Evolutionary conservation across 345 rosid species (phyloP).

Genomic region (Gossypium raimondii): DNA sequence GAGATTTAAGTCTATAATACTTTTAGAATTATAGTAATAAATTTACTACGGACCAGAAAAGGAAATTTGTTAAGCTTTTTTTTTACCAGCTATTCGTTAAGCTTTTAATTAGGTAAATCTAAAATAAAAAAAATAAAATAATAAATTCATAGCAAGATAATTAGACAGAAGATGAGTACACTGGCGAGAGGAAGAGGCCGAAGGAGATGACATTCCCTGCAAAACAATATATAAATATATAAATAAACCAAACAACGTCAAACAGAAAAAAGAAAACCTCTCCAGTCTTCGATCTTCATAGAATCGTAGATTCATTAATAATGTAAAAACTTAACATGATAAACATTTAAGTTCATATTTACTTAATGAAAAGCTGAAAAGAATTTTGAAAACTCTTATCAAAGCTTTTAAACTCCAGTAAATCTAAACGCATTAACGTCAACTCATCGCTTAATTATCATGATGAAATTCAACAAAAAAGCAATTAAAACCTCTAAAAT

Average conservation of each 20-base stretch:
- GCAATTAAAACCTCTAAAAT: background rate
- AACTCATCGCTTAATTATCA: background rate
- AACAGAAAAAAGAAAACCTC: background rate
- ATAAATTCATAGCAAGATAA: background rate
- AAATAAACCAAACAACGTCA: background rate
- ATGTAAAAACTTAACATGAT: background rate
- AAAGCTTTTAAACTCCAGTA: background rate
- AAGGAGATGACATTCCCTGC: constrained; percentile 20
- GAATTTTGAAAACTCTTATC: background rate
- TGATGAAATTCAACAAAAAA: background rate
- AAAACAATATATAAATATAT: background rate
- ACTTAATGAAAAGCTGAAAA: background rate
- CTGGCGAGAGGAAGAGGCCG: constrained; percentile 21
- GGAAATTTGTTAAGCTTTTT: background rate
- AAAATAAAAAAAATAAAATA: too few relatives aligned
- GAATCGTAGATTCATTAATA: background rate
- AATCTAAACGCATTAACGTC: too few relatives aligned
- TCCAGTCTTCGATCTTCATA: background rate
- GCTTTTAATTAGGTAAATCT: too few relatives aligned
- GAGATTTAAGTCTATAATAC: background rate
- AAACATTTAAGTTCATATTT: background rate
- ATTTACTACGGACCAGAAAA: background rate
- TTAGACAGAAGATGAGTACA: background rate
- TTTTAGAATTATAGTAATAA: too few relatives aligned
- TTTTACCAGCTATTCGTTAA: too few relatives aligned